These are phyloP conservation scores for Penicillium sp. DNA, from an alignment of 2,329 filamentous ascomycete genomes.

Conservation along the genomic window DNA sequence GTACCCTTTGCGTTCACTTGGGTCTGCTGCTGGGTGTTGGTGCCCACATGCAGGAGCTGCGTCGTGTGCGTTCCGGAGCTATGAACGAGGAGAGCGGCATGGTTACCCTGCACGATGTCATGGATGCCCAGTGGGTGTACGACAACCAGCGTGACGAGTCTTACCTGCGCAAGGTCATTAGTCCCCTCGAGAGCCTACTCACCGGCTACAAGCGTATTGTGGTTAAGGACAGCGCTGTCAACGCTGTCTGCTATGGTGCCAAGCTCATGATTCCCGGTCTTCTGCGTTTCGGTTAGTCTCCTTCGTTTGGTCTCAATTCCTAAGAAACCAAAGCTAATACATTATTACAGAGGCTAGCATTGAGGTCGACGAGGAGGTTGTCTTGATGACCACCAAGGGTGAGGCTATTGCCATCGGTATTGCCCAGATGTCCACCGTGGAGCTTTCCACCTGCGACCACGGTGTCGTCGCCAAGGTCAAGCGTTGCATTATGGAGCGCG, in stretches of 20 bases:
- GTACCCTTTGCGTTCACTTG: constrained; percentile 94
- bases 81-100: constrained; percentile 90
- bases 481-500: constrained; percentile 99
- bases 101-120: constrained; percentile 91
- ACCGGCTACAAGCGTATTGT: constrained; percentile 95
- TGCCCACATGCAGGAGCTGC: constrained; percentile 97
- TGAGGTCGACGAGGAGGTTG: constrained; percentile 92
- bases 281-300: constrained; percentile 73
- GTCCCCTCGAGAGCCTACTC: constrained; percentile 87
- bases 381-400: constrained; percentile 98
- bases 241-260: constrained; percentile 96
- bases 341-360: constrained; percentile 73
- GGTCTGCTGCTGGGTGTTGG: constrained; percentile 77
- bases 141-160: constrained; percentile 96
- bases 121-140: constrained; percentile 93
- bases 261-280: constrained; percentile 99
- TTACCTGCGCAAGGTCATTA: constrained; percentile 86
- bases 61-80: constrained; percentile 88
- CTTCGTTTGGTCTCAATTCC: not conserved
- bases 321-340: not conserved
- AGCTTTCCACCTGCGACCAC: constrained; percentile 95
- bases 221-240: constrained; percentile 95
- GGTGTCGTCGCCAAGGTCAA: constrained; percentile 98
- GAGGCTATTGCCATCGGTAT: constrained; percentile 97
- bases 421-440: constrained; percentile 96